Base-by-base conservation (phyloP, 1,284 basidiomycete species). In the Fomes fomentarius region DNA sequence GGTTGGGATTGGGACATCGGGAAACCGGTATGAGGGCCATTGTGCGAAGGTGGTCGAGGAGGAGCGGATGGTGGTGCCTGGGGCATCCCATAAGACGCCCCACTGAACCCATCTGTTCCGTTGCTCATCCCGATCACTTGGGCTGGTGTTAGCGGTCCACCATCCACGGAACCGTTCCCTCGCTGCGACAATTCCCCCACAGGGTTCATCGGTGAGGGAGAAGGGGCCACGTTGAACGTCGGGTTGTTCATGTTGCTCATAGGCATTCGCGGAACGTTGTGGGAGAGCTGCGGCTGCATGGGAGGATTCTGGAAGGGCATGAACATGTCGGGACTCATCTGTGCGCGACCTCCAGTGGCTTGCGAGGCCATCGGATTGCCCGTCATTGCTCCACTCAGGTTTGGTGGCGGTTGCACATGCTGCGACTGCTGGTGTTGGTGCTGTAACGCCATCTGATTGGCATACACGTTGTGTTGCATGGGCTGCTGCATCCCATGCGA, bases 61-160 rank as follows among this genome's bases (percentile, higher is more conserved):
- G 74, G 76, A 0, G 60, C 71, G 54, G 68, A 69, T 8, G 58
- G 49, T 22, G 58, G 52, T 11, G 68, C 62, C 8, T 72, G 73
- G 21, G 68, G 70, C 55, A 74, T 69, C 50, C 68, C 70, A 50
- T 75, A 77, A 52, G 71, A 68, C 50, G 62, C 28, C 39, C 61
- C 46, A 52, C 71, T 75, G 40, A 57, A 60, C 19, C 60, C 60
- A 37, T 70, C 70, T 28, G 67, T 65, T 45, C 63, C 60, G 49
- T 70, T 69, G 47, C 75, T 76, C 76, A 84, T 81, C 50, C 79
- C 77, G 53, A 79, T 75, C 46, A 80, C 77, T 62, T 87, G 85
- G 7, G 84, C 82, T 8, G 85, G 83, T 2, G 85, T 86, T 19
- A 76, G 76, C 53, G 84, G 81, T 11, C 69, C 63, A 4, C 65